Percentiles rank a stretch among this genome's conserved stretches.
Evolutionary conservation across 495 filamentous ascomycete species (phyloP).

Genomic region (Talaromyces stipitatus): DNA sequence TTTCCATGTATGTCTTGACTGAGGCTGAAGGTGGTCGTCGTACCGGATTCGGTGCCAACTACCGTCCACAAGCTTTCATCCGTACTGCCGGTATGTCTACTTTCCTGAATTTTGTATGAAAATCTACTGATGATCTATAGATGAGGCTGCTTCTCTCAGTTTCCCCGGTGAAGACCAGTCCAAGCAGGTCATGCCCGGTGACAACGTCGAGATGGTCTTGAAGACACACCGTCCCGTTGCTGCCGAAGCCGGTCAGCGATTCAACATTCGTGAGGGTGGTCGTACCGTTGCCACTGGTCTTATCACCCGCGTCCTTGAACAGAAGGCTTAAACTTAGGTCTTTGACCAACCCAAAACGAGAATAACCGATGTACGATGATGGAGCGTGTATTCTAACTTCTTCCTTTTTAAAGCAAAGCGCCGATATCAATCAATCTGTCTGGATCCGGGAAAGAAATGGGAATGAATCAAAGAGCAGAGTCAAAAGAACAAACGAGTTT

Average conservation of each 20-base stretch:
- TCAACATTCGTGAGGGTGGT: slow-evolving; percentile 95
- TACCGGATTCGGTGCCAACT: slow-evolving; percentile 88
- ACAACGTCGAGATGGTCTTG: slow-evolving; percentile 96
- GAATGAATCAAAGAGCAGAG: background rate
- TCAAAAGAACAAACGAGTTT: no score
- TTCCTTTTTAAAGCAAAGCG: background rate
- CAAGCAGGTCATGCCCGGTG: slow-evolving; percentile 90
- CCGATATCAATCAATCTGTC: slow-evolving; percentile 2
- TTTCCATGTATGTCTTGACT: slow-evolving; percentile 90
- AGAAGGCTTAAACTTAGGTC: slow-evolving; percentile 1
- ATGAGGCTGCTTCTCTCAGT: slow-evolving; percentile 72
- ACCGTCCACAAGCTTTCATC: slow-evolving; percentile 91
- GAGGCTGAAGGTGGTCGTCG: slow-evolving; percentile 97
- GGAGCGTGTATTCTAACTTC: background rate
- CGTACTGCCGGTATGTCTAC: slow-evolving; percentile 73
- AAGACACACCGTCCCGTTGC: slow-evolving; percentile 73
- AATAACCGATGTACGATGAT: background rate
- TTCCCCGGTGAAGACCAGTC: slow-evolving; percentile 73
- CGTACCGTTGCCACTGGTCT: slow-evolving; percentile 89
- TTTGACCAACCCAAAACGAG: background rate
- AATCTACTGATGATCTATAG: slow-evolving; percentile 15
- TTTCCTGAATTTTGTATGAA: slow-evolving; percentile 6
- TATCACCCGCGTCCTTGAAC: slow-evolving; percentile 67
- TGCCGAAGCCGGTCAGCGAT: slow-evolving; percentile 79
- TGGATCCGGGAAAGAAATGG: background rate